Evolutionary conservation across 176 grass and related monocot genomes (phyloP), one percentile per base, ranked within the genome.

Genomic region (Rhynchospora pubera): DNA sequence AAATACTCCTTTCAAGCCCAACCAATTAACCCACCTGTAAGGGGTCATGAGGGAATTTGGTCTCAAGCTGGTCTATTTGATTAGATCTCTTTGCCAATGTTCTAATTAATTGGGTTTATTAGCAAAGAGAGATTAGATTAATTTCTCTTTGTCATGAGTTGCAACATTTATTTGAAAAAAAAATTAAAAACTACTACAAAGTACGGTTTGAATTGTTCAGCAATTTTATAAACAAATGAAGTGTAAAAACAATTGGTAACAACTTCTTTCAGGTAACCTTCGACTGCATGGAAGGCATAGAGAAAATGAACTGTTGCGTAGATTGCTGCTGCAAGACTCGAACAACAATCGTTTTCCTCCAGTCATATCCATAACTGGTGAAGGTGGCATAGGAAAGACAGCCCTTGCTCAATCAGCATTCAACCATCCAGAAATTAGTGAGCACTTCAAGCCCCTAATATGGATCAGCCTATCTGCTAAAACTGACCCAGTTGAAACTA

Each of bases 301-400:
- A 4, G 26, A 65, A 65, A 79, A 8, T 32, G 28, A 10, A 16
- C 34, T n/a, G 58, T 9, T 78, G 1, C 52, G 67, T 55, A 7
- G 7, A 0, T 79, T 55, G 83, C 50, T 85, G 24, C 23, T 26
- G 19, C 16, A 46, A 16, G 10, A 6, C 2, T 21, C 1, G 2
- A 62, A 60, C 18, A 67, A 16, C n/a, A 57, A 2, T 6, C 5
- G 5, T 32, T 78, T 60, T 43, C 45, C 77, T 24, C 16, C 47
- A 28, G 84, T 86, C 4, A 4, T 86, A 79, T 67, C 86, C 19
- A 79, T 87, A 28, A 57, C 22, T 39, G 86, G 86, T 30, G 61
- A 76, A 42, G 86, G 81, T 11, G 81, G 86, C 42, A 87, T 79
- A 1, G 86, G 86, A 58, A 87, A 87, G 61, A 84, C 86, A 3